A percentile compares a stretch with the other conserved stretches of the same genome.
Conservation (phyloP, 768 basidiomycete genomes). For the Mycena indigotica region DNA sequence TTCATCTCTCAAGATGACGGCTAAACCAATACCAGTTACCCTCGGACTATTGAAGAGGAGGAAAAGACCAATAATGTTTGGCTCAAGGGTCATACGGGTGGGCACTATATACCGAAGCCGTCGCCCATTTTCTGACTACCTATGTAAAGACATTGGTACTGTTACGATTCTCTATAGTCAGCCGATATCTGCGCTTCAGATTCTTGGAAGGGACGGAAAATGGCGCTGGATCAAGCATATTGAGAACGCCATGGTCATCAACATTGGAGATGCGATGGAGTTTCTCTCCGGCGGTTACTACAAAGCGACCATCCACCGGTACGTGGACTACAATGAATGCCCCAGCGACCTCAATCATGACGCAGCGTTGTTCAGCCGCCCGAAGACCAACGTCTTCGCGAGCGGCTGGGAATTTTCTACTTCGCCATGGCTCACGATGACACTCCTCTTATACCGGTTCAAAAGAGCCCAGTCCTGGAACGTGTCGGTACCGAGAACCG, state of each 20-base stretch:
- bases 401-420: background rate
- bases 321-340: background rate
- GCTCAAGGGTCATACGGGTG: too few species aligned
- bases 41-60: too few species aligned
- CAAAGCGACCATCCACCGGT: background rate
- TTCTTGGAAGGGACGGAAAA: constrained; percentile 36
- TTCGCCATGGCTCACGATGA: too few species aligned
- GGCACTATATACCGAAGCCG: too few species aligned
- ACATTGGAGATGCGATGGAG: constrained; percentile 45
- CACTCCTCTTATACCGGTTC: background rate
- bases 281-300: constrained; percentile 44
- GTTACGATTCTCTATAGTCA: constrained; percentile 49
- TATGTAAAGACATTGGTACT: too few species aligned
- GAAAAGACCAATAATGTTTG: too few species aligned
- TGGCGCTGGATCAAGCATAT: constrained; percentile 46
- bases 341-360: background rate
- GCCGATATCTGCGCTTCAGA: constrained; percentile 44
- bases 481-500: background rate
- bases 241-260: constrained; percentile 46
- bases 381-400: background rate
- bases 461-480: background rate
- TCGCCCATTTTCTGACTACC: too few species aligned
- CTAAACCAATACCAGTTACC: too few species aligned
- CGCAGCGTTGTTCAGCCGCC: background rate
- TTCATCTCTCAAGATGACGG: background rate